Conservation (phyloP, 176 grass and related monocot species). For the Hordeum vulgare region DNA sequence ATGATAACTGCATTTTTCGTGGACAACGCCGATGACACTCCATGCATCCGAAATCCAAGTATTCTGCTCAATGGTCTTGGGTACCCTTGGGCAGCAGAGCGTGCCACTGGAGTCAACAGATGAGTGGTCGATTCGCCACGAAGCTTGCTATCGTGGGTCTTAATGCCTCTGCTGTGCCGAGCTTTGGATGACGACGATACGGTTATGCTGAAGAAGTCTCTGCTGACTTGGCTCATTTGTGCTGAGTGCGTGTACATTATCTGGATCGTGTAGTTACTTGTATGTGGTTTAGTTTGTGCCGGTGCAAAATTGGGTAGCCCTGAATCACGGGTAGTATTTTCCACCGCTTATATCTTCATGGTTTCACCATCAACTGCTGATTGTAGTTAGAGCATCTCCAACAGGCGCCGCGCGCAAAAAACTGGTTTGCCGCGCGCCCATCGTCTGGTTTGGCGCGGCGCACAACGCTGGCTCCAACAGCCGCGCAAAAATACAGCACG, state of each 20-base stretch:
- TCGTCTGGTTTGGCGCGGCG: too few species aligned
- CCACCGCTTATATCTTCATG: background rate
- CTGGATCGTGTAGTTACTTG: background rate
- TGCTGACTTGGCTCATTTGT: background rate
- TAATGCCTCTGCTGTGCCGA: background rate
- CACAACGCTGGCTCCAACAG: too few species aligned
- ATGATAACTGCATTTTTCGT: background rate
- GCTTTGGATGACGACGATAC: background rate
- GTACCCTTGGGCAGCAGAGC: background rate
- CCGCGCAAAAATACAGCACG: too few species aligned
- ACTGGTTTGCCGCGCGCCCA: too few species aligned
- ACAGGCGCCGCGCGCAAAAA: too few species aligned
- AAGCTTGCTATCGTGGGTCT: background rate
- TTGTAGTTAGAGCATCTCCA: too few species aligned
- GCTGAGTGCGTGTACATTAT: background rate
- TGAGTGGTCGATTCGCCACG: background rate
- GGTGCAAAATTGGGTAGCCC: too few species aligned
- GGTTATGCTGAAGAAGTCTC: background rate
- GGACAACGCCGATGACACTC: background rate
- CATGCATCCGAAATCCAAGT: background rate
- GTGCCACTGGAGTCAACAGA: background rate
- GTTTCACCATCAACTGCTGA: background rate
- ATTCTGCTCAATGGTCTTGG: background rate
- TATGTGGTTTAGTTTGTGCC: background rate
- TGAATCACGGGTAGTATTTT: background rate